Evolutionary conservation across 768 basidiomycete genomes (phyloP).

Genomic region (Russula compacta): DNA sequence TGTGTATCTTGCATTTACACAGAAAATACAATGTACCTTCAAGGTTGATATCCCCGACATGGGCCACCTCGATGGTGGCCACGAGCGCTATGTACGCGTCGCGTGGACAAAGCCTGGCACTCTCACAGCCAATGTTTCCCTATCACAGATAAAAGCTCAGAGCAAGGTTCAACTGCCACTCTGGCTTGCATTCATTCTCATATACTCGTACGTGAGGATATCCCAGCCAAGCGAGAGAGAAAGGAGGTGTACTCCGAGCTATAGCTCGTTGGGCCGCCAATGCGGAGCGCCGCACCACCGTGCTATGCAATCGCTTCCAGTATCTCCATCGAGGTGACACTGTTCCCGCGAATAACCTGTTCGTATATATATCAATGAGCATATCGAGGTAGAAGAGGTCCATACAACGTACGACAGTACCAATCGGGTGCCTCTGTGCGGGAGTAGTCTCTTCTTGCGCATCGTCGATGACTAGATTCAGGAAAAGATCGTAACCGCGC

Average conservation of each 20-base stretch:
- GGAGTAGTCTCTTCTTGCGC: slow-evolving; percentile 85
- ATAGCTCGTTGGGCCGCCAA: no score
- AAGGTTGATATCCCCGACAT: slow-evolving; percentile 75
- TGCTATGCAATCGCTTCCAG: slow-evolving; percentile 49
- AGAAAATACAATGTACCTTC: slow-evolving; percentile 95
- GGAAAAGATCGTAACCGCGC: slow-evolving; percentile 96
- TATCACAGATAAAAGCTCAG: slow-evolving; percentile 61
- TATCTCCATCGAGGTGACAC: slow-evolving; percentile 92
- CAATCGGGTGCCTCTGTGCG: slow-evolving; percentile 83
- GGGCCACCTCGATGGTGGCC: slow-evolving; percentile 84
- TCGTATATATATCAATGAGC: neutral
- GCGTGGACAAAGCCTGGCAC: neutral
- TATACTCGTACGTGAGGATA: slow-evolving; percentile 52
- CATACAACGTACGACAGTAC: slow-evolving; percentile 68
- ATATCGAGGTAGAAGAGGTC: neutral
- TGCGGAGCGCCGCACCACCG: no score
- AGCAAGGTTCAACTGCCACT: slow-evolving; percentile 79
- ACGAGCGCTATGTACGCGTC: slow-evolving; percentile 59
- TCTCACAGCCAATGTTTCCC: neutral
- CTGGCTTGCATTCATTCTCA: slow-evolving; percentile 84
- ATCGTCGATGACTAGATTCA: slow-evolving; percentile 97
- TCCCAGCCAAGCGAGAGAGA: neutral
- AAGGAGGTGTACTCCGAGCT: no score
- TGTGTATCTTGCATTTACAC: neutral
- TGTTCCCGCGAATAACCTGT: slow-evolving; percentile 95